Evolutionary conservation across 148 eudicot genomes (phyloP).

Genomic region (Camellia granthamiana): DNA sequence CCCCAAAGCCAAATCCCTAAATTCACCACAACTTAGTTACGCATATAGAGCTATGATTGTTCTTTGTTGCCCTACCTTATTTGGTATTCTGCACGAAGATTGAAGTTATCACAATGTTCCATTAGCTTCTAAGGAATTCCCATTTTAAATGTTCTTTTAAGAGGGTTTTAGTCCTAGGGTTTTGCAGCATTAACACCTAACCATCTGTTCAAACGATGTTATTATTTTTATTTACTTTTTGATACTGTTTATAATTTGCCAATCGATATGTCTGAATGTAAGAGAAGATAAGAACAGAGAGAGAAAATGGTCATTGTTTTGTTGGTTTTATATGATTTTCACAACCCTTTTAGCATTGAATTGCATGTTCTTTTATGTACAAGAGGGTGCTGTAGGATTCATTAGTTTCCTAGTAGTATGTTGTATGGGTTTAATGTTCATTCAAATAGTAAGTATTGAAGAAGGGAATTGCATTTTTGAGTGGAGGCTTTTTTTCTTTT

Average conservation of each 20-base stretch:
- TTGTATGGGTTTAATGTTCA: background rate
- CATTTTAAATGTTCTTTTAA: background rate
- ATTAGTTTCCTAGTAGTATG: background rate
- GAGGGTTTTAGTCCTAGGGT: background rate
- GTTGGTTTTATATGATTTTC: background rate
- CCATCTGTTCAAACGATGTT: background rate
- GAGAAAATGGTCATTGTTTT: background rate
- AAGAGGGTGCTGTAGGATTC: background rate
- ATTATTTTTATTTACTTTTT: no score
- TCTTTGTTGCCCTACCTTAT: background rate
- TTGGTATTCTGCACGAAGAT: background rate
- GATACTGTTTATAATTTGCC: background rate
- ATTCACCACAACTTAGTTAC: background rate
- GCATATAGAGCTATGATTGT: background rate
- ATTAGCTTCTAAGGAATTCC: background rate
- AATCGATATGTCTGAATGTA: background rate
- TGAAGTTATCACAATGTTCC: background rate
- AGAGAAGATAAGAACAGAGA: background rate
- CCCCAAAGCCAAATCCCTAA: conserved; percentile 9
- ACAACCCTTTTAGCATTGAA: background rate
- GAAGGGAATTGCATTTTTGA: background rate
- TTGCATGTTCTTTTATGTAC: background rate
- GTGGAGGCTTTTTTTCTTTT: background rate
- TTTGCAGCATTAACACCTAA: background rate
- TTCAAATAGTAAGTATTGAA: background rate